These are phyloP conservation scores for Hymenotorrendiella dingleyae DNA, from an alignment of 2,329 filamentous ascomycete genomes.

Conservation along the genomic window DNA sequence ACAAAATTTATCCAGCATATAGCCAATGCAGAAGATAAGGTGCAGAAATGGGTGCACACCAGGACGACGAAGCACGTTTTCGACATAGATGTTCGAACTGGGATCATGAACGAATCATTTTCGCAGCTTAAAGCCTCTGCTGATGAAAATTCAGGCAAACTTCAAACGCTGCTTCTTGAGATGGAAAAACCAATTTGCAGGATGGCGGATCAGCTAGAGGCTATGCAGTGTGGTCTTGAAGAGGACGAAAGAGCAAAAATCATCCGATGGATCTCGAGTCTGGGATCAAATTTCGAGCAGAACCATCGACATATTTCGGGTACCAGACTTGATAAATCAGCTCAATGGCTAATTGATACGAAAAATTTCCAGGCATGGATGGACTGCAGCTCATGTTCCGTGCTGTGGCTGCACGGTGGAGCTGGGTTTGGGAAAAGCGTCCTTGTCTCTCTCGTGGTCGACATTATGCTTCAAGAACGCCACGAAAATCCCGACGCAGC, in stretches of 20 bases:
- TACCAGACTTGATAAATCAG: constrained; percentile 5
- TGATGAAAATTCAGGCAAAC: no score
- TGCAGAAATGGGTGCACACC: neutral
- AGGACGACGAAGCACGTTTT: neutral
- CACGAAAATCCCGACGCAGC: neutral
- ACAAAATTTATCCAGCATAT: constrained; percentile 6
- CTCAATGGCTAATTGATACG: constrained; percentile 20
- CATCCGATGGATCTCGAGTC: constrained; percentile 11
- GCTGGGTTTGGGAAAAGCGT: constrained; percentile 32
- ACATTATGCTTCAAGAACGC: neutral
- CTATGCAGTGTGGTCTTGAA: neutral
- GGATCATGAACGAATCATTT: neutral
- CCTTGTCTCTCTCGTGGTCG: constrained; percentile 16
- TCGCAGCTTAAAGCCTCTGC: no score
- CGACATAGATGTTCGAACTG: neutral
- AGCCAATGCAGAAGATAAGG: neutral
- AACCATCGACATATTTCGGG: no score
- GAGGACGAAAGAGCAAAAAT: constrained; percentile 6
- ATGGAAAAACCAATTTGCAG: neutral
- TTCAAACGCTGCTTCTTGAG: neutral
- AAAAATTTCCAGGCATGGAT: constrained; percentile 25
- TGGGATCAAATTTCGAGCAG: no score
- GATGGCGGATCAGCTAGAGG: neutral
- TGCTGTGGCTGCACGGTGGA: constrained; percentile 33
- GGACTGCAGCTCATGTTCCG: constrained; percentile 27